phyloP scores from a whole-genome alignment of 129 eudicot genomes.

The Escallonia herrerae region DNA sequence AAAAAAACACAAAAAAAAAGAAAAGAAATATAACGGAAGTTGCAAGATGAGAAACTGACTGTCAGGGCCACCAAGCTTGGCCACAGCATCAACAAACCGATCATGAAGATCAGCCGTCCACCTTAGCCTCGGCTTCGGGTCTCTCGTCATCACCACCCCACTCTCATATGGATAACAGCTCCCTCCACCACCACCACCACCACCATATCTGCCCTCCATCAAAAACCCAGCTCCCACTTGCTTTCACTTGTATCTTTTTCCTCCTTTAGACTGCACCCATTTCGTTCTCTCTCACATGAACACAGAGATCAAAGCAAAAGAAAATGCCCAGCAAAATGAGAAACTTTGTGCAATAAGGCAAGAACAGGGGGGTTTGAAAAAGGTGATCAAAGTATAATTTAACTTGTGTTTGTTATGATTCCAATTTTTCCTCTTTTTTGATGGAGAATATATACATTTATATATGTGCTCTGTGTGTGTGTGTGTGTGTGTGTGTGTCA shows the following conservation, averaged over 20 bases:
- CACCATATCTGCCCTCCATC: slow-evolving; percentile 53
- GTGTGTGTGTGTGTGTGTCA: slow-evolving; percentile 19
- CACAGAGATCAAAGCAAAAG: neutral
- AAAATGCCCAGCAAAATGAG: neutral
- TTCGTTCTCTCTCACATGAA: slow-evolving; percentile 13
- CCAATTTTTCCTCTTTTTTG: slow-evolving; percentile 8
- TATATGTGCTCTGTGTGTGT: neutral
- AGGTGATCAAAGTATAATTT: neutral
- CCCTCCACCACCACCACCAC: slow-evolving; percentile 26
- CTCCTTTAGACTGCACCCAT: slow-evolving; percentile 6
- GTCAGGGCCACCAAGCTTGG: slow-evolving; percentile 96
- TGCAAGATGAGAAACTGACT: slow-evolving; percentile 44
- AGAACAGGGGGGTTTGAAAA: neutral
- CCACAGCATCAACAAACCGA: slow-evolving; percentile 90
- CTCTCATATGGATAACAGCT: slow-evolving; percentile 37
- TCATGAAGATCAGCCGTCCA: slow-evolving; percentile 97
- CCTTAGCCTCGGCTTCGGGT: slow-evolving; percentile 85
- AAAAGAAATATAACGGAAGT: no score
- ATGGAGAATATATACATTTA: neutral
- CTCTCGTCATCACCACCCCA: slow-evolving; percentile 90
- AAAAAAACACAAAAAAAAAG: no score
- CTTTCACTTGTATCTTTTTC: neutral
- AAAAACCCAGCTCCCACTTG: slow-evolving; percentile 10
- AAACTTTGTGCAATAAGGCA: no score
- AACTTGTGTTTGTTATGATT: slow-evolving; percentile 6